Base-by-base conservation (phyloP, 768 basidiomycete genomes). In the Pholiota microspora region DNA sequence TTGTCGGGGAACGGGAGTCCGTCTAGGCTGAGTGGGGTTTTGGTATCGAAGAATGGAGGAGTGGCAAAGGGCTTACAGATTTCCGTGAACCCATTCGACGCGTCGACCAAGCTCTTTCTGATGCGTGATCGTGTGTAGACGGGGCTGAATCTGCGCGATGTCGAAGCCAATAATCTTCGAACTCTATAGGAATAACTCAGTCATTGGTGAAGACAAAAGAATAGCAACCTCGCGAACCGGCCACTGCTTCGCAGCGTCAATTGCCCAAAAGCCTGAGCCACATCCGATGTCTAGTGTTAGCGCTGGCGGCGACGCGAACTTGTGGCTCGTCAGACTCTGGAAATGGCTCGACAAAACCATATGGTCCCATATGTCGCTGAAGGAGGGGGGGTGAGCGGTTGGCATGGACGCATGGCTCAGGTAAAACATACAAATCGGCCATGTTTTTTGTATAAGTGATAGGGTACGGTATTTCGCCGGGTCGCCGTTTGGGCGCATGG, bases 321-420 rank as follows among this genome's bases (percentile, higher is more conserved):
- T 70, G 60, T 83, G 77, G 55, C 83, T 73, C 0, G 88, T 83
- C 28, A 86, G 62, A 16, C 77, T 71, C 46, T 72, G 62, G 56
- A 64, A 80, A 58, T 73, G 83, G 50, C 65, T 76, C 31, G 70
- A 70, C 59, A 85, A 69, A 67, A 88, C 86, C 77, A 87, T 78
- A 53, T 81, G 77, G 62, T 88, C 81, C 87, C 88, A 90, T 44
- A 81, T 81, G 58, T 89, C 85, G 58, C 88, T 90, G 51, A 28
- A 49, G 45, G 55, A 49, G 45, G 55, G 4, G 47, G 34, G 16
- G 27, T 56, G 15, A 40, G 59, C 45, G 25, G 16, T 24, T 23
- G 12, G 16, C 5, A 7, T 31, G n/a, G 25, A 2, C n/a, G 12
- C 29, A 13, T 35, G 12, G n/a, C 16, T 45, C 24, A 28, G 12